Evolutionary conservation across 1,284 basidiomycete species (phyloP).

Genomic region (Inonotus obliquus): DNA sequence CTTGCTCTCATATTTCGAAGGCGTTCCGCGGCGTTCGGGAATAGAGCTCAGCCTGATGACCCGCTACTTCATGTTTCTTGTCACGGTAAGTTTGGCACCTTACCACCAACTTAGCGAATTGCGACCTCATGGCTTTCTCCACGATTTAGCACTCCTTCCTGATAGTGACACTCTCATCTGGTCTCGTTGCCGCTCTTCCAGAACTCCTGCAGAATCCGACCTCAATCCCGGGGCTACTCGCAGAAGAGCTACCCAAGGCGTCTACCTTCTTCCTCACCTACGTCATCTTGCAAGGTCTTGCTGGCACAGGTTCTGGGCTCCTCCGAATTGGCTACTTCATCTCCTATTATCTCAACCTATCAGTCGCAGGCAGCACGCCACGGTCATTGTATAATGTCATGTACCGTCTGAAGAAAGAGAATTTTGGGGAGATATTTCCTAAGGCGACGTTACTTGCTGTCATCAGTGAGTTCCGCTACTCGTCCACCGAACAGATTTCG

Average conservation of each 20-base stretch:
- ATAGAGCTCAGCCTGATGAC: constrained; percentile 90
- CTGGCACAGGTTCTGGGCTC: constrained; percentile 76
- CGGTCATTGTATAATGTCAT: constrained; percentile 78
- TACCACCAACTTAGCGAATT: too few relatives aligned
- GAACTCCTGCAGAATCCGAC: constrained; percentile 58
- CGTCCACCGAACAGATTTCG: not conserved
- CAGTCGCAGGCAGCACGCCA: constrained; percentile 87
- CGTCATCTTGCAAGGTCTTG: constrained; percentile 64
- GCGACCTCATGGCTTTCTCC: not conserved
- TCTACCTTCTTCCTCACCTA: constrained; percentile 92
- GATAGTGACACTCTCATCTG: constrained; percentile 78
- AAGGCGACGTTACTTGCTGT: constrained; percentile 68
- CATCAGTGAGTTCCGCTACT: constrained; percentile 53
- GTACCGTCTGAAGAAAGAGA: constrained; percentile 57
- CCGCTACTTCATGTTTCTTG: constrained; percentile 89
- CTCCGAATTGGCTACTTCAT: constrained; percentile 73
- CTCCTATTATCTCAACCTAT: constrained; percentile 83
- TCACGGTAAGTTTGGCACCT: constrained; percentile 57
- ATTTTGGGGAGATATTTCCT: constrained; percentile 90
- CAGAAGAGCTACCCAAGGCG: constrained; percentile 73
- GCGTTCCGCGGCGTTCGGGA: constrained; percentile 75
- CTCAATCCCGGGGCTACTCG: constrained; percentile 62
- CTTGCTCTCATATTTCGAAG: constrained; percentile 73
- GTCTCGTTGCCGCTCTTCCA: constrained; percentile 69
- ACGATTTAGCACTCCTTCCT: constrained; percentile 81